Evolutionary conservation across 805 yeast species (phyloP), one percentile per base, ranked within the genome.

Genomic region (Clavispora asparagi): DNA sequence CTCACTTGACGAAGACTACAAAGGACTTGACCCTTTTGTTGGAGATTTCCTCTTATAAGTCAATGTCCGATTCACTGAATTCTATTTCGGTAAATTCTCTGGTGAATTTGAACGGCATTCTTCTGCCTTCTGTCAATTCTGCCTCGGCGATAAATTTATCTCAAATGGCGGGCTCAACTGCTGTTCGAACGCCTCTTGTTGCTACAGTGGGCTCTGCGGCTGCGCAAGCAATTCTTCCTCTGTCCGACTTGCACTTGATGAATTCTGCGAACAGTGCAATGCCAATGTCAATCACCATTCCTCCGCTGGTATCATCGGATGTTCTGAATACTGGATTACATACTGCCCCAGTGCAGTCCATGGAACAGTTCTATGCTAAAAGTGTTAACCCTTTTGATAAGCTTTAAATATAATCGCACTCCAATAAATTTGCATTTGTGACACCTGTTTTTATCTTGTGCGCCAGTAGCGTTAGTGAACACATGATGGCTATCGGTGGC

Each of bases 21-120:
- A 92, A 92, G 58, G 98, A 92, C 59, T 85, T 92, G 13, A 90
- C 97, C 0, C 82, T 88, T n/a, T 73, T 87, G 55, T 67, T 91
- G 38, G 97, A 91, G 60, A 66, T 67, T 4, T 55, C 61, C 1
- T 56, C 58, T 4, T 57, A 51, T 42, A 51, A 49, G 44, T 39
- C 57, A 12, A 51, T 52, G 38, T 44, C 57, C 4, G 55, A 52
- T 16, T 30, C 45, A 6, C 53, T 52, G 46, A 50, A 40, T 12
- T 37, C 54, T 11, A 44, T 45, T 12, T 49, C 51, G 6, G 40
- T 37, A 23, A 42, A 46, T 3, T 49, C 43, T 3, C 47, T 42
- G 14, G 40, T 45, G 8, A 28, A 36, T 16, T 23, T 30, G 26
- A 30, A 19, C 11, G 23, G 28, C 5, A 19, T 40, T 7, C 14